These are phyloP conservation scores for Penicillium paxilli DNA, from an alignment of 495 filamentous ascomycete species.

Conservation along the genomic window DNA sequence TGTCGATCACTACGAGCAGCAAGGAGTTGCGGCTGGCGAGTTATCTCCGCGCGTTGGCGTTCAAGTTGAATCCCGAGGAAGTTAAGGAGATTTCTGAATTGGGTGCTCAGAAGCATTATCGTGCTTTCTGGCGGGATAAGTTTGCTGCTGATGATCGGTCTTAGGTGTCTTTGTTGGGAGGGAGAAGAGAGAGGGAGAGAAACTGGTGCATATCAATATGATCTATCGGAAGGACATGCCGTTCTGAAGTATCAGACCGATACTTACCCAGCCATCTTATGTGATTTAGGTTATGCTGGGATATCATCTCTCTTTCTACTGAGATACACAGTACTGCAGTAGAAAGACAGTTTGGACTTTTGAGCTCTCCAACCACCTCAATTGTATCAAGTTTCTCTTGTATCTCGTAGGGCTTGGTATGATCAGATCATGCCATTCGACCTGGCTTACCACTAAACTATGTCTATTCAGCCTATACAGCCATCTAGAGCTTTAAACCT, in stretches of 20 bases:
- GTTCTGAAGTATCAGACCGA: background rate
- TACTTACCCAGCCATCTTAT: no score
- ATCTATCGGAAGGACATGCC: background rate
- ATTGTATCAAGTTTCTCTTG: no score
- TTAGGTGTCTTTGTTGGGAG: constrained; percentile 14
- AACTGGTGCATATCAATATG: background rate
- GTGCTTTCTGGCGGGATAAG: constrained; percentile 65
- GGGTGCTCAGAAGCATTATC: constrained; percentile 67
- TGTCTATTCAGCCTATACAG: no score
- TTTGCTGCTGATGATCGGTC: constrained; percentile 62
- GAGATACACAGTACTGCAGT: no score
- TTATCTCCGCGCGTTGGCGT: constrained; percentile 62
- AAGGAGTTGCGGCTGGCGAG: constrained; percentile 69
- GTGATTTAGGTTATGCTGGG: no score
- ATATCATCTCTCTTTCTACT: no score
- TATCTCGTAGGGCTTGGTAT: no score
- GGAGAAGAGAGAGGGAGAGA: background rate
- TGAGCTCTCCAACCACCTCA: no score
- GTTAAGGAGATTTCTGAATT: constrained; percentile 61
- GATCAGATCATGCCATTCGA: no score
- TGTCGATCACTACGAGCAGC: constrained; percentile 75
- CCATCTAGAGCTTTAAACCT: background rate
- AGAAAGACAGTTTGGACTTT: no score
- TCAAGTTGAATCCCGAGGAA: constrained; percentile 72
- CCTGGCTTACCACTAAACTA: no score